Percentiles rank a stretch among this genome's conserved stretches.
Conservation (phyloP, 1,284 basidiomycete species). For the Pascua sp. region DNA sequence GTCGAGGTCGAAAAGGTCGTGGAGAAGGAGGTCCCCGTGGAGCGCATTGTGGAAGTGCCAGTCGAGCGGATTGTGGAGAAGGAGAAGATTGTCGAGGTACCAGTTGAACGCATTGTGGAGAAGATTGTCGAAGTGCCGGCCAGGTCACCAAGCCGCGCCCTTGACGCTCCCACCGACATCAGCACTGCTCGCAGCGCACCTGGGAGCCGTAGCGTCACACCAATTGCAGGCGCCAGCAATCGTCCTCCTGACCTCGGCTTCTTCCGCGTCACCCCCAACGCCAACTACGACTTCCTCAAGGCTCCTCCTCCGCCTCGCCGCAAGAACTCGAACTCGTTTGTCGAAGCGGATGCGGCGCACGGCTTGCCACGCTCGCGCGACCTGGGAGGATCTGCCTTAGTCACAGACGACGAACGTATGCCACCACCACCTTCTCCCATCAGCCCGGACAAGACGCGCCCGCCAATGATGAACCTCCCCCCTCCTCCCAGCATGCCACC, state of each 20-base stretch:
- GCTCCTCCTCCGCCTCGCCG: constrained; percentile 36
- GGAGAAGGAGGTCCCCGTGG: constrained; percentile 46
- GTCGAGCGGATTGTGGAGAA: constrained; percentile 33
- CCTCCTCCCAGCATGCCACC: constrained; percentile 78
- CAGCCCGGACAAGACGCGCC: constrained; percentile 70
- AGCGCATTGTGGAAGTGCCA: constrained; percentile 34
- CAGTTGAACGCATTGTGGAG: constrained; percentile 40
- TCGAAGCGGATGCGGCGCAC: constrained; percentile 14
- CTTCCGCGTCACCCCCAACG: constrained; percentile 42
- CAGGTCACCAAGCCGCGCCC: constrained; percentile 13
- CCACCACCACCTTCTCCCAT: constrained; percentile 20
- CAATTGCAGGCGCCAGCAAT: constrained; percentile 11
- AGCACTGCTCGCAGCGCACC: constrained; percentile 3
- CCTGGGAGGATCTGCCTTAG: constrained; percentile 31
- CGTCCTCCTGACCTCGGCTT: constrained; percentile 40
- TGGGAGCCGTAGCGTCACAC: constrained; percentile 23
- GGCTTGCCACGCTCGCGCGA: constrained; percentile 29
- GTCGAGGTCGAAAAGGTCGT: constrained; percentile 47
- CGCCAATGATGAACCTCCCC: constrained; percentile 78
- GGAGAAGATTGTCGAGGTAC: constrained; percentile 6
- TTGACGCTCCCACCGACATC: constrained; percentile 31
- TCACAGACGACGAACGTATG: constrained; percentile 10
- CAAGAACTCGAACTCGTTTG: constrained; percentile 6
- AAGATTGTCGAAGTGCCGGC: constrained; percentile 34
- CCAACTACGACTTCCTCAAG: constrained; percentile 50